These are phyloP conservation scores for Annona cherimola DNA, from an alignment of 164 flowering plant genomes.

Conservation along the genomic window DNA sequence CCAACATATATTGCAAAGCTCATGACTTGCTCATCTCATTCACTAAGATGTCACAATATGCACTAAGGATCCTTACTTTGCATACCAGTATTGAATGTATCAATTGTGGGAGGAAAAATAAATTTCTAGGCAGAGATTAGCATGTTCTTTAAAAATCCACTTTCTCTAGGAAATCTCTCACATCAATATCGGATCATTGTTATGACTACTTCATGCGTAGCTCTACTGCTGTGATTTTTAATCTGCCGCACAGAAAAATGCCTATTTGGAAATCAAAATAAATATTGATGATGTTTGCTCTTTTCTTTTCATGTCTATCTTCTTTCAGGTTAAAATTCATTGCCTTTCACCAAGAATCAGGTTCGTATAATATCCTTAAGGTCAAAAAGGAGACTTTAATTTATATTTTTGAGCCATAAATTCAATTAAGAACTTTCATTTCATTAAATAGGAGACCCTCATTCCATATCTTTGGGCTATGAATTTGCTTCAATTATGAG, in stretches of 20 bases:
- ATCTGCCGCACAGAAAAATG: background rate
- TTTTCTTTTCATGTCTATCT: background rate
- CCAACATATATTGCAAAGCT: background rate
- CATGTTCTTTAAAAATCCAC: background rate
- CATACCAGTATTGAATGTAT: background rate
- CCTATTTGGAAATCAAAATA: background rate
- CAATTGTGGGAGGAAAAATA: background rate
- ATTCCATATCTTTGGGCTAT: background rate
- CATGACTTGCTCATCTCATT: background rate
- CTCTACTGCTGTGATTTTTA: background rate
- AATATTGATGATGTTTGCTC: background rate
- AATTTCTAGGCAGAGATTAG: background rate
- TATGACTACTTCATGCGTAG: background rate
- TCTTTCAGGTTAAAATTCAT: constrained; percentile 50
- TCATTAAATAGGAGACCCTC: background rate
- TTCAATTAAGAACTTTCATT: too few species aligned
- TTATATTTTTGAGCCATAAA: too few species aligned
- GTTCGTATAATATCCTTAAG: constrained; percentile 25
- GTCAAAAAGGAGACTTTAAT: background rate
- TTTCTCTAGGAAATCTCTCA: background rate
- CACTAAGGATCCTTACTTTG: background rate
- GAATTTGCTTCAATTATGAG: constrained; percentile 4
- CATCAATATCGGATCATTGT: background rate
- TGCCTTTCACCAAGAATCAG: constrained; percentile 46
- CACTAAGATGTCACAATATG: background rate